A percentile compares a stretch with the other conserved stretches of the same genome.
Conservation (phyloP, 208 protist species). For the Trypanosomatidae sp. region DNA sequence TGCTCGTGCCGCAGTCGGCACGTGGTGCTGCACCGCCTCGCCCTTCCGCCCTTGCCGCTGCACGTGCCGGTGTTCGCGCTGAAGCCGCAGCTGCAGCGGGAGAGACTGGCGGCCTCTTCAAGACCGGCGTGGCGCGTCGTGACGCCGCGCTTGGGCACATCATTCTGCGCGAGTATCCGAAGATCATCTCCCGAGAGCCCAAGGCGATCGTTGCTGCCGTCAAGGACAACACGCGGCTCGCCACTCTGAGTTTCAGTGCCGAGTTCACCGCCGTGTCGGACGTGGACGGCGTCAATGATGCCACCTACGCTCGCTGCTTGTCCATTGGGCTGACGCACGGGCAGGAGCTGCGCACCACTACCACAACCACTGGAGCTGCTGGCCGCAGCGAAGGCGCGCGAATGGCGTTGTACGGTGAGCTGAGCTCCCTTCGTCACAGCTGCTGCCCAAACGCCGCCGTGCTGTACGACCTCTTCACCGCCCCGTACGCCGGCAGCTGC, state of each 20-base stretch:
- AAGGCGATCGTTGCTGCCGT: constrained; percentile 31
- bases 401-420: constrained; percentile 41
- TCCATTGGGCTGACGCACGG: constrained; percentile 37
- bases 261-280: constrained; percentile 32
- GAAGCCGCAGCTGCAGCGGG: too few relatives aligned
- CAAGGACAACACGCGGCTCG: constrained; percentile 23
- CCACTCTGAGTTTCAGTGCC: constrained; percentile 15
- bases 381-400: constrained; percentile 3
- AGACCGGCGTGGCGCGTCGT: constrained; percentile 24
- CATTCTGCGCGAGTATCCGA: constrained; percentile 52
- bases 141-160: constrained; percentile 32
- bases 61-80: too few relatives aligned
- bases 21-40: too few relatives aligned
- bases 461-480: constrained; percentile 34
- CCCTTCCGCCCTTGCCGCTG: too few relatives aligned
- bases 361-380: too few relatives aligned
- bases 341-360: constrained; percentile 22
- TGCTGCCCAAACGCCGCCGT: constrained; percentile 50
- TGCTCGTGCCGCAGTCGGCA: constrained; percentile 16
- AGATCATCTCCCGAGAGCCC: constrained; percentile 22
- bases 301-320: constrained; percentile 30
- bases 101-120: too few relatives aligned
- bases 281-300: constrained; percentile 33
- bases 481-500: constrained; percentile 38
- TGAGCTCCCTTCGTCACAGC: constrained; percentile 44